Conservation (phyloP, 2,329 filamentous ascomycete species). For the Pseudogymnoascus sp. region DNA sequence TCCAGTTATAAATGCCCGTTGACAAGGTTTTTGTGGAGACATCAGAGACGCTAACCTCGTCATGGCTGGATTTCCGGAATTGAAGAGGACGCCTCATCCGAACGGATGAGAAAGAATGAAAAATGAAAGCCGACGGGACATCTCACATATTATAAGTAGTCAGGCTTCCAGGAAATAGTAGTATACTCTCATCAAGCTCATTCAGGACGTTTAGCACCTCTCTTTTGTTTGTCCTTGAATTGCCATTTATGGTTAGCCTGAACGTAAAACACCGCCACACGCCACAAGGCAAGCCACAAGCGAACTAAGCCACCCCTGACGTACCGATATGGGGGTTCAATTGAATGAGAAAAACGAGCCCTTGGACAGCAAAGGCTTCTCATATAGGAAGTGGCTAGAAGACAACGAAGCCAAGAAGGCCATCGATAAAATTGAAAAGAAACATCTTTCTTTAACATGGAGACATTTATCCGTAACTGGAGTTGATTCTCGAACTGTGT, state of each 20-base stretch:
- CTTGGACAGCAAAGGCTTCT: not conserved
- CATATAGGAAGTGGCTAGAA: conserved; percentile 9
- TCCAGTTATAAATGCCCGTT: not conserved
- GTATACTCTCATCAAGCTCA: not conserved
- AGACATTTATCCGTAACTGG: conserved; percentile 3
- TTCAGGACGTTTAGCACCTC: not conserved
- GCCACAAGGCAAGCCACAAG: not conserved
- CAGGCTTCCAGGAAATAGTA: not conserved
- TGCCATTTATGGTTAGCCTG: not conserved
- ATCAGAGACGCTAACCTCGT: not conserved
- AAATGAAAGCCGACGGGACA: not conserved
- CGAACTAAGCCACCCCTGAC: not conserved
- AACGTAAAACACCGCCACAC: not conserved
- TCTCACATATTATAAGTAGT: not conserved
- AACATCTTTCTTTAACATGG: conserved; percentile 12
- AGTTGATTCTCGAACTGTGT: conserved; percentile 11
- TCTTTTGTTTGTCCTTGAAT: not conserved
- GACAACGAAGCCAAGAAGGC: conserved; percentile 8
- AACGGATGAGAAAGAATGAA: not conserved
- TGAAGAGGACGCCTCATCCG: not conserved
- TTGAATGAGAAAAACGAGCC: not conserved
- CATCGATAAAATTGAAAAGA: conserved; percentile 9
- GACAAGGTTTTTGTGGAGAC: not conserved
- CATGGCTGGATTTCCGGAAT: conserved; percentile 3
- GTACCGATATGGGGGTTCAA: not conserved